Evolutionary conservation across 2,329 filamentous ascomycete genomes (phyloP).

Genomic region (Chrysosporium keratinophilum): DNA sequence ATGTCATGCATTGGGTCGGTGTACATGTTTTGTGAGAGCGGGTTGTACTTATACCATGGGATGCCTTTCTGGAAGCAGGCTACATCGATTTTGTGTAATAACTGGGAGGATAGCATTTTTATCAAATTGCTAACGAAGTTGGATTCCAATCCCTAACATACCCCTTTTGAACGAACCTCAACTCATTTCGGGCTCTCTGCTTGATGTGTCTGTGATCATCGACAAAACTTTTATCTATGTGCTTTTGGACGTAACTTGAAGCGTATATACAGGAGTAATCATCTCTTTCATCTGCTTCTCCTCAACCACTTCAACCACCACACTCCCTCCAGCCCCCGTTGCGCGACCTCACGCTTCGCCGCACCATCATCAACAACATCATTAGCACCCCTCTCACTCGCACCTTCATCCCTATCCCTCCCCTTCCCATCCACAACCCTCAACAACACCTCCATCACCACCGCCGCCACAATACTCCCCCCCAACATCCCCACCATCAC

Average conservation of each 20-base stretch:
- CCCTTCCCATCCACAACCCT: conserved; percentile 30
- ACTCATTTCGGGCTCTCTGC: too few species aligned
- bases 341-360: conserved; percentile 27
- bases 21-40: background rate
- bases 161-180: too few species aligned
- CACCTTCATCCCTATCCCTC: background rate
- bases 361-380: conserved; percentile 19
- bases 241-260: too few species aligned
- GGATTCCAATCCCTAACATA: too few species aligned
- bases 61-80: background rate
- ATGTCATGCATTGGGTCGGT: conserved; percentile 10
- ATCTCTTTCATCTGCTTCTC: background rate
- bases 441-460: conserved; percentile 57
- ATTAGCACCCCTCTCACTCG: background rate
- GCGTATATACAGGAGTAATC: too few species aligned
- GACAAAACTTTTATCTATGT: too few species aligned
- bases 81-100: too few species aligned
- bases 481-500: conserved; percentile 79
- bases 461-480: conserved; percentile 57
- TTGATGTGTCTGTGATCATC: too few species aligned
- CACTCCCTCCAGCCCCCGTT: conserved; percentile 31
- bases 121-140: too few species aligned
- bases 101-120: too few species aligned
- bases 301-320: conserved; percentile 16
- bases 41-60: background rate